These are phyloP conservation scores for Calvatia gigantea DNA, from an alignment of 768 basidiomycete genomes.

Conservation along the genomic window DNA sequence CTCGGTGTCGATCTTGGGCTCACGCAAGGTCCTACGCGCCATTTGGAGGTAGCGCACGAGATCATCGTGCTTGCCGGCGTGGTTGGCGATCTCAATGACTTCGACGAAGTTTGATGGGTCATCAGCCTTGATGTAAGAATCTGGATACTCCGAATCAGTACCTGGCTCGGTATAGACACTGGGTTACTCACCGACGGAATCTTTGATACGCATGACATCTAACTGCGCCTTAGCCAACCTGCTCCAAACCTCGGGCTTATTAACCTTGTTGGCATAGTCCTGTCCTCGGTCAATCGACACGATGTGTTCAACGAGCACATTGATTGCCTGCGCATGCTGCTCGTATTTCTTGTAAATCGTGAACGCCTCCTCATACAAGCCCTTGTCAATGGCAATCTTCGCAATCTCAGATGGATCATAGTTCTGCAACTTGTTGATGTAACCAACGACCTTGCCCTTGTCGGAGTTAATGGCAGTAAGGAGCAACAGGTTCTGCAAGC, in stretches of 20 bases:
- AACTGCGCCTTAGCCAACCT: constrained; percentile 98
- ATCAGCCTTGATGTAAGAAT: constrained; percentile 97
- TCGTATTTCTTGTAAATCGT: constrained; percentile 98
- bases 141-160: constrained; percentile 30
- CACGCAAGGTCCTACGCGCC: constrained; percentile 95
- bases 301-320: constrained; percentile 96
- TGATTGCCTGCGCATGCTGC: constrained; percentile 93
- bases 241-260: constrained; percentile 96
- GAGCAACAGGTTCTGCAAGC: constrained; percentile 91
- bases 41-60: constrained; percentile 97
- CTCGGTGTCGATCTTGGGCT: constrained; percentile 98
- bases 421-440: constrained; percentile 96
- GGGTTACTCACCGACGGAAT: constrained; percentile 75
- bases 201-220: constrained; percentile 96
- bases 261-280: constrained; percentile 95
- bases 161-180: neutral
- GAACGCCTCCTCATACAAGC: constrained; percentile 93
- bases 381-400: constrained; percentile 93
- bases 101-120: constrained; percentile 93
- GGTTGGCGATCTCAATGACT: constrained; percentile 93
- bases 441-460: constrained; percentile 96
- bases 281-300: constrained; percentile 96
- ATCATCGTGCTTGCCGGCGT: constrained; percentile 91
- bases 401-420: constrained; percentile 96
- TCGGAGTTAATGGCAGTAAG: constrained; percentile 96